A percentile compares a stretch with the other conserved stretches of the same genome.
Evolutionary conservation across 345 rosid genomes (phyloP).

Genomic region (Chamaenerion angustifolium): DNA sequence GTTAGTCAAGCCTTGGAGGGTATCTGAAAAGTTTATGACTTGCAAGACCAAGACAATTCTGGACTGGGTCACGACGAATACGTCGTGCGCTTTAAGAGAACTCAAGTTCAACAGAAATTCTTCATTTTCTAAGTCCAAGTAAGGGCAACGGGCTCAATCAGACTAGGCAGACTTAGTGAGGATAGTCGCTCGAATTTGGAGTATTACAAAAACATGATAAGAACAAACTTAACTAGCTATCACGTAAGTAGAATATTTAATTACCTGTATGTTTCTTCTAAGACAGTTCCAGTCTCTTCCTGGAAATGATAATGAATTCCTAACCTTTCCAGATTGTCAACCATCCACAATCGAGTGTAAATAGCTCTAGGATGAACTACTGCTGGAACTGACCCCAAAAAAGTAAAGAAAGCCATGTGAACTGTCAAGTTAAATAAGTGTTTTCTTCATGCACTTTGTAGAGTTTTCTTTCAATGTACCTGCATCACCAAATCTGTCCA

Average conservation of each 20-base stretch:
- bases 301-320: constrained; percentile 52
- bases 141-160: too few relatives aligned
- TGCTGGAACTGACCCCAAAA: constrained; percentile 48
- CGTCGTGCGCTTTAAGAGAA: too few relatives aligned
- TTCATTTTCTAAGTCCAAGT: too few relatives aligned
- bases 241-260: background rate
- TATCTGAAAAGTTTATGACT: too few relatives aligned
- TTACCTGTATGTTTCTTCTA: constrained; percentile 67
- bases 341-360: constrained; percentile 39
- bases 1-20: too few relatives aligned
- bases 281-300: constrained; percentile 30
- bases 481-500: constrained; percentile 53
- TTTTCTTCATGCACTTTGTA: background rate
- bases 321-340: constrained; percentile 52
- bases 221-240: too few relatives aligned
- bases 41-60: too few relatives aligned
- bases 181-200: too few relatives aligned
- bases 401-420: constrained; percentile 9
- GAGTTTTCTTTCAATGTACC: constrained; percentile 15
- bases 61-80: too few relatives aligned
- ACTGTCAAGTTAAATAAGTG: background rate
- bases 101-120: too few relatives aligned
- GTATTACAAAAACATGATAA: too few relatives aligned
- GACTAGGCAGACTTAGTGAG: too few relatives aligned
- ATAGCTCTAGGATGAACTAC: constrained; percentile 39